Conservation (phyloP, 2,329 filamentous ascomycete species). For the Colletotrichum lupini region DNA sequence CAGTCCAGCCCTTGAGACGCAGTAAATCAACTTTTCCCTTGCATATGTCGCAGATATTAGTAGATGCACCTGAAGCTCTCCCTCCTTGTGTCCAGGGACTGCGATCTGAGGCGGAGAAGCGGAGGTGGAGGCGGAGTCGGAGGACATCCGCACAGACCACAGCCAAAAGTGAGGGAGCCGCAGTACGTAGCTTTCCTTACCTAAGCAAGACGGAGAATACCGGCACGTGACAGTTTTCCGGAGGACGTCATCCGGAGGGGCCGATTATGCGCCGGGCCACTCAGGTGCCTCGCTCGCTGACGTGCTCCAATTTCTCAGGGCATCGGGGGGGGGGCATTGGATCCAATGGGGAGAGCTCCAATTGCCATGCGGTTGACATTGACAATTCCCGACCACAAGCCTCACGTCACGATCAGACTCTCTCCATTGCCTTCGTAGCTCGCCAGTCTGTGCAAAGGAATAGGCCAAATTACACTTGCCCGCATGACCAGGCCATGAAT, state of each 20-base stretch:
- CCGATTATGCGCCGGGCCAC: not conserved
- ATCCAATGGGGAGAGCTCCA: conserved; percentile 6
- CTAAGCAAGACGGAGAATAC: not conserved
- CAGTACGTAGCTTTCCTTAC: not conserved
- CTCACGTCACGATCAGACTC: conserved; percentile 26
- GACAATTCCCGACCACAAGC: not conserved
- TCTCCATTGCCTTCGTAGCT: not conserved
- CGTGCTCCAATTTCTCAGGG: not conserved
- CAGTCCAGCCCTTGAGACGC: not conserved
- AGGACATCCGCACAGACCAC: not conserved
- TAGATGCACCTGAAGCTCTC: not conserved
- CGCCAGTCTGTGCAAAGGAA: conserved; percentile 26
- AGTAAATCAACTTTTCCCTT: not conserved
- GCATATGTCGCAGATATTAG: not conserved
- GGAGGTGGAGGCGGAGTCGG: not conserved
- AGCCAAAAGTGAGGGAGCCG: not conserved
- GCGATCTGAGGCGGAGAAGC: not conserved
- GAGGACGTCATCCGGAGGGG: conserved; percentile 12
- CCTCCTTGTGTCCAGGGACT: not conserved
- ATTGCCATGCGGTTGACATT: conserved; percentile 5
- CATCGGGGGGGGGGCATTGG: not conserved
- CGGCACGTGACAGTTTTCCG: not conserved
- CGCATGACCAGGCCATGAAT: conserved; percentile 28
- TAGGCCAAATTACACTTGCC: not conserved
- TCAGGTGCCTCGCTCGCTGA: not conserved